Conservation (phyloP, 1,284 basidiomycete species). For the Sanghuangporus weigelae region DNA sequence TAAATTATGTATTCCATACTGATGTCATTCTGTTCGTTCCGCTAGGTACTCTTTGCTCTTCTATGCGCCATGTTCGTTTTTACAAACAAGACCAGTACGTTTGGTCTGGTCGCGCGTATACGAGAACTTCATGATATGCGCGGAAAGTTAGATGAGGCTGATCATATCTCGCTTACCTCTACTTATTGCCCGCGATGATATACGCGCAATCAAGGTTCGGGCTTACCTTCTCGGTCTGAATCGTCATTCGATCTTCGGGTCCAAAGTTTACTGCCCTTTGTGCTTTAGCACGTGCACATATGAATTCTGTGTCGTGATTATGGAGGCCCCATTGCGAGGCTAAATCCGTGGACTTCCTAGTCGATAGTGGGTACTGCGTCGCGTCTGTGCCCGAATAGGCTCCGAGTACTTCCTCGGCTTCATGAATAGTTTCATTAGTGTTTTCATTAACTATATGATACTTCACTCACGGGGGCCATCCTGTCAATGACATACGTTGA, state of each 20-base stretch:
- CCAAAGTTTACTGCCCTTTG: no score
- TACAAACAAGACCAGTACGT: no score
- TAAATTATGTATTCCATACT: no score
- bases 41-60: no score
- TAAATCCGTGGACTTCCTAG: not conserved
- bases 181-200: not conserved
- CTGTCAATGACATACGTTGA: not conserved
- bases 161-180: not conserved
- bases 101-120: not conserved
- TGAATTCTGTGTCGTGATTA: not conserved
- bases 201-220: not conserved
- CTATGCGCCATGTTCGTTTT: no score
- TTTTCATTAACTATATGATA: no score
- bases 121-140: not conserved
- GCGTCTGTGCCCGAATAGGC: not conserved
- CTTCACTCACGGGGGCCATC: not conserved
- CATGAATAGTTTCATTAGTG: no score
- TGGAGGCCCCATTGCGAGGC: not conserved
- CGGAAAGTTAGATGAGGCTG: not conserved
- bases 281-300: not conserved
- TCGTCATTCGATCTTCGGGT: not conserved
- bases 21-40: no score
- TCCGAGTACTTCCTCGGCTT: not conserved
- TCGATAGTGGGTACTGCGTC: not conserved
- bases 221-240: not conserved